Percentiles rank a stretch among this genome's conserved stretches.
Conservation (phyloP, 371 early-diverging fungal genomes). For the Apophysomyces sp. region DNA sequence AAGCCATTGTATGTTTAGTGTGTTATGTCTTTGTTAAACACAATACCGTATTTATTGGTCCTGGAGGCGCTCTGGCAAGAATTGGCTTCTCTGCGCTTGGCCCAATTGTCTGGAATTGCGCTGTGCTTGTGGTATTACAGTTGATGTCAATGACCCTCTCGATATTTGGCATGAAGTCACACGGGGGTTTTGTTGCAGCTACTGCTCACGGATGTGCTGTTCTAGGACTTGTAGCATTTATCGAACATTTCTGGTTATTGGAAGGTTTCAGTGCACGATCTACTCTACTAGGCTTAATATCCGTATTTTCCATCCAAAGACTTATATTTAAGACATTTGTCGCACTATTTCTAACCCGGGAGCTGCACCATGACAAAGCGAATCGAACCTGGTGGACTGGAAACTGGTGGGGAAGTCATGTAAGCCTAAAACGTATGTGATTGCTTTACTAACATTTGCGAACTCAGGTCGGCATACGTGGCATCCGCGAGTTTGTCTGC, state of each 20-base stretch:
- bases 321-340: slow-evolving; percentile 71
- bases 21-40: slow-evolving; percentile 57
- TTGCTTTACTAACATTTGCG: background rate
- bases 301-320: slow-evolving; percentile 65
- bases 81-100: slow-evolving; percentile 60
- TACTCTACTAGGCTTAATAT: slow-evolving; percentile 68
- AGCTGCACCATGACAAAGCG: slow-evolving; percentile 75
- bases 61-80: slow-evolving; percentile 42
- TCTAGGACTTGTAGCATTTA: slow-evolving; percentile 56
- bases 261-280: slow-evolving; percentile 63
- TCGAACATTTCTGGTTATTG: slow-evolving; percentile 67
- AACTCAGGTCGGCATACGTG: background rate
- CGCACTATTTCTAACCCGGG: slow-evolving; percentile 74
- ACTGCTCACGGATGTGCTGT: slow-evolving; percentile 65
- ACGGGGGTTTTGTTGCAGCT: slow-evolving; percentile 66
- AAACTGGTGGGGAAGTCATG: slow-evolving; percentile 60
- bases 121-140: slow-evolving; percentile 45
- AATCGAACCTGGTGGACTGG: slow-evolving; percentile 94
- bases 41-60: slow-evolving; percentile 24
- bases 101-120: slow-evolving; percentile 71
- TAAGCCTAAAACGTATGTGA: no score
- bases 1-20: slow-evolving; percentile 59
- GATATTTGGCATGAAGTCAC: slow-evolving; percentile 50
- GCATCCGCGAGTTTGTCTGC: slow-evolving; percentile 73
- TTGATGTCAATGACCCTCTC: slow-evolving; percentile 66